phyloP scores from a whole-genome alignment of 176 grass and related monocot species.

The Secale cereale region DNA sequence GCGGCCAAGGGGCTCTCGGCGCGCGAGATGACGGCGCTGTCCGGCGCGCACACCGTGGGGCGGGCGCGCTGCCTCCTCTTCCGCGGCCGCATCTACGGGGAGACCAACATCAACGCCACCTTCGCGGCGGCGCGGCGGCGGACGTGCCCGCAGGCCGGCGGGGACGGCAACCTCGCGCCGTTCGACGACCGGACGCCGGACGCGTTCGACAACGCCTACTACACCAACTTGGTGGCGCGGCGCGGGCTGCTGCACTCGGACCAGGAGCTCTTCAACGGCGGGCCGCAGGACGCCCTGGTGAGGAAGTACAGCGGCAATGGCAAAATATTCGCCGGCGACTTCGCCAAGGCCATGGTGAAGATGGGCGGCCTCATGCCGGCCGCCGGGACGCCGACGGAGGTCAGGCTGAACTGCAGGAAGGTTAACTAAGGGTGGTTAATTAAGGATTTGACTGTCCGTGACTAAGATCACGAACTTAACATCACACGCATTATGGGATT shows the following conservation, averaged over 20 bases:
- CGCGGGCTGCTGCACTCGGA: slow-evolving; percentile 62
- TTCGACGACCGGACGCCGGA: slow-evolving; percentile 44
- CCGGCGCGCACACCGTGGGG: slow-evolving; percentile 75
- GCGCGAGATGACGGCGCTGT: slow-evolving; percentile 69
- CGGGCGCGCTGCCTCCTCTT: slow-evolving; percentile 48
- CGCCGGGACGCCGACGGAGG: slow-evolving; percentile 45
- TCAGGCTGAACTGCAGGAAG: slow-evolving; percentile 62
- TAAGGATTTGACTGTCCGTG: background rate
- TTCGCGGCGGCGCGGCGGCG: slow-evolving; percentile 38
- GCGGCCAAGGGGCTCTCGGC: slow-evolving; percentile 42
- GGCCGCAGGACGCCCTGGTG: slow-evolving; percentile 44
- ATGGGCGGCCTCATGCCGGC: slow-evolving; percentile 52
- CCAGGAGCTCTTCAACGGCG: slow-evolving; percentile 76
- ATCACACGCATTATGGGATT: background rate
- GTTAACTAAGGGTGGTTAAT: slow-evolving; percentile 29
- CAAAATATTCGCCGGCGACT: slow-evolving; percentile 44
- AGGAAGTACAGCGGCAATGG: slow-evolving; percentile 45
- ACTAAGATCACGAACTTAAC: background rate
- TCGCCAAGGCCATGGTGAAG: slow-evolving; percentile 63
- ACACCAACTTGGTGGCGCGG: slow-evolving; percentile 28
- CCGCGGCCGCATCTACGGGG: slow-evolving; percentile 55
- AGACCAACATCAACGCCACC: slow-evolving; percentile 51
- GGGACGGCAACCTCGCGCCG: slow-evolving; percentile 41
- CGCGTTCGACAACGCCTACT: slow-evolving; percentile 56
- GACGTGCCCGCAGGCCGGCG: slow-evolving; percentile 41